A percentile compares a stretch with the other conserved stretches of the same genome.
These are phyloP conservation scores for Hibiscus tridactylites DNA, from an alignment of 345 rosid genomes.

Conservation along the genomic window DNA sequence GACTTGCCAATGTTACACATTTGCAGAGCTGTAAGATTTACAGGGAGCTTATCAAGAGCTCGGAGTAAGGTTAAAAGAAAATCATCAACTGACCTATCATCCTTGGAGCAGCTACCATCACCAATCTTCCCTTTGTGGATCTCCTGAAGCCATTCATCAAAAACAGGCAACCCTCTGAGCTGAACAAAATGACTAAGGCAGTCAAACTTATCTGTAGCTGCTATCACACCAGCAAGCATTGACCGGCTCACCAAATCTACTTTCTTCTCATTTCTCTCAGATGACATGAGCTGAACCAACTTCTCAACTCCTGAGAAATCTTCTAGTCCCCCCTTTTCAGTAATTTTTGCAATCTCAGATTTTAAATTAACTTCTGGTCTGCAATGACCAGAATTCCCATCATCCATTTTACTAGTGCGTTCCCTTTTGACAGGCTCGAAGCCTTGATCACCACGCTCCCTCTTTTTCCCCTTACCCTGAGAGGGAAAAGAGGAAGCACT, in stretches of 20 bases:
- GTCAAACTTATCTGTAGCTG: slow-evolving; percentile 70
- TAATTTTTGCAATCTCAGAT: slow-evolving; percentile 60
- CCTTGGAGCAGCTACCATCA: slow-evolving; percentile 55
- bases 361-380: slow-evolving; percentile 52
- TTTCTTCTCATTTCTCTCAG: slow-evolving; percentile 63
- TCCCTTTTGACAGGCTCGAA: slow-evolving; percentile 65
- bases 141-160: slow-evolving; percentile 98
- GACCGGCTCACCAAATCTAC: slow-evolving; percentile 55
- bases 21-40: slow-evolving; percentile 83
- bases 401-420: slow-evolving; percentile 48
- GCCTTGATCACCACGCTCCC: slow-evolving; percentile 78
- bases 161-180: slow-evolving; percentile 69
- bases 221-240: slow-evolving; percentile 65
- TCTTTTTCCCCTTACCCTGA: slow-evolving; percentile 80
- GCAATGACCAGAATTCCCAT: slow-evolving; percentile 42
- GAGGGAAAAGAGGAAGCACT: slow-evolving; percentile 47
- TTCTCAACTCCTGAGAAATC: slow-evolving; percentile 75
- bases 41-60: slow-evolving; percentile 86
- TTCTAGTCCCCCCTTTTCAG: slow-evolving; percentile 72
- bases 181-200: slow-evolving; percentile 75
- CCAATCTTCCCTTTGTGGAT: slow-evolving; percentile 81
- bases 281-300: slow-evolving; percentile 67
- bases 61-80: slow-evolving; percentile 67
- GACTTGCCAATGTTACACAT: slow-evolving; percentile 85
- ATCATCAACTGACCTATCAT: slow-evolving; percentile 66